Evolutionary conservation across 495 filamentous ascomycete species (phyloP), one percentile per base, ranked within the genome.

Genomic region (Parachaetomium inaequale): DNA sequence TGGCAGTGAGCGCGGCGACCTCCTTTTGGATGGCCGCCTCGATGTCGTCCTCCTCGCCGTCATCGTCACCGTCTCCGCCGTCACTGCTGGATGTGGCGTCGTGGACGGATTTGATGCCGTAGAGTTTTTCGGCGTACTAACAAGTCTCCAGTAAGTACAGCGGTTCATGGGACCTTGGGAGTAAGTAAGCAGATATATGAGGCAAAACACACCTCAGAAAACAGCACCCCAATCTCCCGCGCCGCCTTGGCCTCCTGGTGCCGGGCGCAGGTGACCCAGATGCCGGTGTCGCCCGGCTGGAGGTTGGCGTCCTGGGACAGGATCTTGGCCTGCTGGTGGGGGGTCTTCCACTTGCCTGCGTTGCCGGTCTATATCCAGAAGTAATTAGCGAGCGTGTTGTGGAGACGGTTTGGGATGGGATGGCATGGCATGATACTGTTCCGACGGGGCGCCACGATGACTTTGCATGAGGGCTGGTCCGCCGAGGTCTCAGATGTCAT

Each of bases 241-340:
- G 88, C 81, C 21, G 90, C 91, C 76, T 87, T 92, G 23, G 75
- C 77, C 76, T 98, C 93, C 74, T 83, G 88, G 55, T 85, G 85
- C 73, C 87, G 86, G 34, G 92, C 87, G 70, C 92, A 97, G 2
- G 95, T 96, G 28, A 88, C 84, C 83, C 93, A 97, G 31, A 98
- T 88, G 12, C 94, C 94, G 47, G 81, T 78, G 72, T 94, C 91
- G 17, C 94, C 94, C 26, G 85, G 78, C 64, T 90, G 85, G 60
- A 92, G 84, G 29, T 66, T 55, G 47, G 71, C 71, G 45, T 72
- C 65, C 46, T 66, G 66, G 10, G 72, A n/a, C 25, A 67, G 45
- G 10, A 66, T 65, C 66, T 80, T 83, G 43, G 74, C 70, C 68
- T 77, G 72, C 31, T 84, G 81, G 57, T 80, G 76, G 14, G 82